Base-by-base conservation (phyloP, 2,329 filamentous ascomycete species). In the Ceratocystis alfenasii region DNA sequence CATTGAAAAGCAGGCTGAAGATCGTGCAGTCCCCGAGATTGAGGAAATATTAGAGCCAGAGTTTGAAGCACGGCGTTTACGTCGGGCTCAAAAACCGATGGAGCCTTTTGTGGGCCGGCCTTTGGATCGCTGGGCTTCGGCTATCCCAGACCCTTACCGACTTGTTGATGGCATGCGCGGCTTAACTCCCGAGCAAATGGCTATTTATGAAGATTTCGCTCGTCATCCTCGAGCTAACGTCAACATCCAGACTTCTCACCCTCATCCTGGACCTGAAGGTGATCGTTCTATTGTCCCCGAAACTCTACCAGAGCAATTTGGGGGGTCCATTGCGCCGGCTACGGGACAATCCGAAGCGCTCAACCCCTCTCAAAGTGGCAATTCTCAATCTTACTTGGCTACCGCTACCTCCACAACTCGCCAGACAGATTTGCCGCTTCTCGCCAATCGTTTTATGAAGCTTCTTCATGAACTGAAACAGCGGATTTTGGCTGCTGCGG, bases 171-270 rank as follows among this genome's bases (percentile, higher is more conserved):
- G 74, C 68, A 72, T 79, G 65, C 75, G 76, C 63, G 93, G 93
- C 3, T 78, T 99, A 63, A 97, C 96, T 72, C 82, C 88, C 28
- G 90, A 96, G 71, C 94, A 99, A 72, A 84, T 97, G 78, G 89
- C 89, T 10, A 95, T 99, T 30, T 99, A 99, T 72, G 92, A 97
- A 72, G 92, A 97, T 69, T 99, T 99, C 74, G 90, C 90, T 8
- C 83, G 91, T 66, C 90, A 95, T 73, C 87, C 90, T 33, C 87
- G 90, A 66, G 83, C 81, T 72, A 74, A 80, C 72, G 70, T 80
- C 77, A 73, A 80, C 72, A 72, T 84, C 75, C 74, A 85, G 73
- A 74, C 80, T 1, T 77, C 79, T 3, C 84, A 87, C 69, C 78
- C 78, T 17, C 76, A 83, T 10, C 83, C 84, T 1, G 75, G 80